Evolutionary conservation across 305 asterid species (phyloP).

Genomic region (Lippia alba): DNA sequence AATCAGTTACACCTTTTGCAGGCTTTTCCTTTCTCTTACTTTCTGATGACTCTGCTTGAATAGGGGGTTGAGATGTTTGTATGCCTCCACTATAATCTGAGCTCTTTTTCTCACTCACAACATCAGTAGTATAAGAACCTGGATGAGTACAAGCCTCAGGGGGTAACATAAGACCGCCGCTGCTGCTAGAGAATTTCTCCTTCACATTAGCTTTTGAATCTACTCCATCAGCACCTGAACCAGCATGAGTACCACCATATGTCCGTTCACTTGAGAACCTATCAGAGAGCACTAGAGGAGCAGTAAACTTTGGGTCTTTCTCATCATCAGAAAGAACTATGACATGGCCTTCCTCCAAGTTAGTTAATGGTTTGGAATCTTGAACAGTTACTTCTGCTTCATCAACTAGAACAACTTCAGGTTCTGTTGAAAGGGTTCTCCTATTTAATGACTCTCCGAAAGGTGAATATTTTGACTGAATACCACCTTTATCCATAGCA

Average conservation of each 20-base stretch:
- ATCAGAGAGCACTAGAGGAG: slow-evolving; percentile 38
- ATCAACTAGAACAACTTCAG: slow-evolving; percentile 40
- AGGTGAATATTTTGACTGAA: slow-evolving; percentile 39
- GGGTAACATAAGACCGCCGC: slow-evolving; percentile 35
- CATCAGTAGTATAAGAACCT: slow-evolving; percentile 44
- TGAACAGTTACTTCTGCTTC: slow-evolving; percentile 42
- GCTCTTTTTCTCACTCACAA: slow-evolving; percentile 36
- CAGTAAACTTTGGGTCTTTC: slow-evolving; percentile 55
- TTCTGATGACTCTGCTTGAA: slow-evolving; percentile 44
- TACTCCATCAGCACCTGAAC: slow-evolving; percentile 43
- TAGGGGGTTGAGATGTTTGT: slow-evolving; percentile 40
- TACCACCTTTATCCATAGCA: slow-evolving; percentile 36
- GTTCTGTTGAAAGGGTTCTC: slow-evolving; percentile 41
- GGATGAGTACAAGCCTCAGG: slow-evolving; percentile 37
- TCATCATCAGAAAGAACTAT: slow-evolving; percentile 79
- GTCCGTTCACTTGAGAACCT: slow-evolving; percentile 38
- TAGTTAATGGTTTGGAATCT: slow-evolving; percentile 42
- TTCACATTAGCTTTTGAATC: slow-evolving; percentile 39
- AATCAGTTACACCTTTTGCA: slow-evolving; percentile 33
- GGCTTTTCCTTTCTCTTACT: slow-evolving; percentile 43
- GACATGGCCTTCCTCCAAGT: slow-evolving; percentile 46
- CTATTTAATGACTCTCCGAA: slow-evolving; percentile 42
- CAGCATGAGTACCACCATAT: slow-evolving; percentile 41
- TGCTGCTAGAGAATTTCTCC: slow-evolving; percentile 39
- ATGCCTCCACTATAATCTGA: slow-evolving; percentile 37